Base-by-base conservation (phyloP, 306 rosid genomes). In the Quercus agrifolia region DNA sequence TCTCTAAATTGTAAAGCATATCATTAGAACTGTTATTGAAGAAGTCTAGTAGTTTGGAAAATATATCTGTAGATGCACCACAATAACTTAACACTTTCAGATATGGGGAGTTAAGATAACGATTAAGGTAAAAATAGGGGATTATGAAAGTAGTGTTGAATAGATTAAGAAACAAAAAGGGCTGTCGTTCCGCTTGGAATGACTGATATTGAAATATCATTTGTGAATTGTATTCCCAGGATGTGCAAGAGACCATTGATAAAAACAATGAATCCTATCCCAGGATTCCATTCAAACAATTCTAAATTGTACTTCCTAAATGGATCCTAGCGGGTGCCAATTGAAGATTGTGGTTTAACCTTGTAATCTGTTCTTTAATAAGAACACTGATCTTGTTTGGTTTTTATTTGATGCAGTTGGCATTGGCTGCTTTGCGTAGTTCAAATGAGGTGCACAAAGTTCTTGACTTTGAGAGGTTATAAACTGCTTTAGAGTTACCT, bases 391-490 rank as follows among this genome's bases (percentile, higher is more conserved):
- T 25, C 27, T 74, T 71, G 21, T 13, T 56, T 75, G 25, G 38
- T 69, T 55, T 71, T 78, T 82, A 79, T 84, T 58, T 73, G 68
- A 54, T 85, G 88, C 88, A 93, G 97, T 81, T 95, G 81, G 94
- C 96, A 21, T 83, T 95, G 88, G 92, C 99, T 78, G 93, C 93
- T 63, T 81, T 93, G 82, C 90, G 91, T 27, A 86, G 78, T 77
- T 88, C 97, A 80, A 89, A 91, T 86, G 89, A 82, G 79, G 86
- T 77, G 74, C 93, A 86, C 74, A 61, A 79, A 79, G 90, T 90
- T 78, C 56, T 88, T 10, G 96, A 89, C 88, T 95, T 90, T 27
- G 89, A 93, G 76, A 83, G 98, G 99, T 91, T 57, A 46, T 75
- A 70, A 77, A 20, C 33, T 44, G 44, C 75, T 23, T 38, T 71